Conservation (phyloP, 805 yeast genomes). For the Metschnikowia continentalis region DNA sequence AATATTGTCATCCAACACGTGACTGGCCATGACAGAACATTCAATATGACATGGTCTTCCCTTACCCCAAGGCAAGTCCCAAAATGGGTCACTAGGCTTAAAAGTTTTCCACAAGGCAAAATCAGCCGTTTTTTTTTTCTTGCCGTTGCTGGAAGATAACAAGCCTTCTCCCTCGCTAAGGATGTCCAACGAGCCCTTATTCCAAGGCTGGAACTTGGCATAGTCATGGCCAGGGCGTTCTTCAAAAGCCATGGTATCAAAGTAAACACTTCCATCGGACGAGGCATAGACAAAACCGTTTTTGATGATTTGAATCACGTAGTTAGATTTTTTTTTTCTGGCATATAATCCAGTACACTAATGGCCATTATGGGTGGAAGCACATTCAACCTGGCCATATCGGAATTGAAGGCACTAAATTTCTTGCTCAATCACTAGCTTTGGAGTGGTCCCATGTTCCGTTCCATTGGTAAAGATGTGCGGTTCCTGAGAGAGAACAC, state of each 20-base stretch:
- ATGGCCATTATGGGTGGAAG: conserved; percentile 82
- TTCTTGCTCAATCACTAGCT: no score
- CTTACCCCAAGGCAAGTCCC: conserved; percentile 94
- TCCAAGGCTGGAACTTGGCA: conserved; percentile 98
- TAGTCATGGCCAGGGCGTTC: conserved; percentile 67
- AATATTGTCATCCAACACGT: conserved; percentile 73
- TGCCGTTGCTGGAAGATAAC: conserved; percentile 50
- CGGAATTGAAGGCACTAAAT: conserved; percentile 53
- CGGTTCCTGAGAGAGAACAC: conserved; percentile 19
- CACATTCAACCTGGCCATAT: conserved; percentile 83
- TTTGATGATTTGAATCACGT: conserved; percentile 66
- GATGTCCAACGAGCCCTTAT: conserved; percentile 79
- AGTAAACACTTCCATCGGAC: conserved; percentile 90
- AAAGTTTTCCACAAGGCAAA: conserved; percentile 97
- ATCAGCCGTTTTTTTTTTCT: conserved; percentile 66
- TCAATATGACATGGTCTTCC: conserved; percentile 99
- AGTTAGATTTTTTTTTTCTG: conserved; percentile 57
- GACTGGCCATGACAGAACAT: conserved; percentile 98
- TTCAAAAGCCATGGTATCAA: conserved; percentile 84
- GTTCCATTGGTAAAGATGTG: conserved; percentile 12
- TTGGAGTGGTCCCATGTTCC: not conserved
- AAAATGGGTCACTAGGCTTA: conserved; percentile 94
- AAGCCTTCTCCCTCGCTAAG: conserved; percentile 96
- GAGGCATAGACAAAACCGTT: conserved; percentile 86
- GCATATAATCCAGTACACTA: conserved; percentile 91